Evolutionary conservation across 768 basidiomycete species (phyloP).

Genomic region (Pleurotus pulmonarius): DNA sequence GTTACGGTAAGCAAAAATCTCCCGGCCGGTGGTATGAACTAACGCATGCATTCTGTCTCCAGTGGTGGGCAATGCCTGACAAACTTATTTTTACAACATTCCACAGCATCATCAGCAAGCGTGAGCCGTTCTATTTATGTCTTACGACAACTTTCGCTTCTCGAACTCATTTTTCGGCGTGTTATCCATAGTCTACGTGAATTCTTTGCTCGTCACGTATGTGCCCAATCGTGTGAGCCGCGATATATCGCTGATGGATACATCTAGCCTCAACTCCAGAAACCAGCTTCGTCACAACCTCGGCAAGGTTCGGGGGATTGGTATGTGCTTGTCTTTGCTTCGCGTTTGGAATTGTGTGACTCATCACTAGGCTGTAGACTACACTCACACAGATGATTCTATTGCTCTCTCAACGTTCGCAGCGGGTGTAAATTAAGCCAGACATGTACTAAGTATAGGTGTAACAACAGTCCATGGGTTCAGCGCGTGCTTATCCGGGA

Average conservation of each 20-base stretch:
- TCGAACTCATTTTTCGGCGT: no score
- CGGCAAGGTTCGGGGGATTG: not conserved
- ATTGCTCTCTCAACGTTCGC: not conserved
- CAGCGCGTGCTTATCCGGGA: no score
- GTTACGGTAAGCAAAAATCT: not conserved
- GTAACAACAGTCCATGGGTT: no score
- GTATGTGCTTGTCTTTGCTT: not conserved
- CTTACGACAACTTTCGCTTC: not conserved
- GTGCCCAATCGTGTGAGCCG: not conserved
- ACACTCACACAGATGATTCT: not conserved
- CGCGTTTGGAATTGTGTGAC: no score
- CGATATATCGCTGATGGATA: not conserved
- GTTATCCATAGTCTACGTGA: not conserved
- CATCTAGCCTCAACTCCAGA: not conserved
- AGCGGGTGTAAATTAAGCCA: not conserved
- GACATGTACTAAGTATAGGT: no score
- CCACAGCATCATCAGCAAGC: not conserved
- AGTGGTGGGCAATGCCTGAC: not conserved
- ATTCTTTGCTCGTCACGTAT: not conserved
- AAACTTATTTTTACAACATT: conserved; percentile 1
- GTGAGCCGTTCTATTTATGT: not conserved
- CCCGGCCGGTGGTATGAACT: not conserved
- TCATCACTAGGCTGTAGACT: not conserved
- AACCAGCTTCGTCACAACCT: not conserved
- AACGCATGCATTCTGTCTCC: not conserved